Base-by-base conservation (phyloP, 1,284 basidiomycete genomes). In the Malassezia furfur region DNA sequence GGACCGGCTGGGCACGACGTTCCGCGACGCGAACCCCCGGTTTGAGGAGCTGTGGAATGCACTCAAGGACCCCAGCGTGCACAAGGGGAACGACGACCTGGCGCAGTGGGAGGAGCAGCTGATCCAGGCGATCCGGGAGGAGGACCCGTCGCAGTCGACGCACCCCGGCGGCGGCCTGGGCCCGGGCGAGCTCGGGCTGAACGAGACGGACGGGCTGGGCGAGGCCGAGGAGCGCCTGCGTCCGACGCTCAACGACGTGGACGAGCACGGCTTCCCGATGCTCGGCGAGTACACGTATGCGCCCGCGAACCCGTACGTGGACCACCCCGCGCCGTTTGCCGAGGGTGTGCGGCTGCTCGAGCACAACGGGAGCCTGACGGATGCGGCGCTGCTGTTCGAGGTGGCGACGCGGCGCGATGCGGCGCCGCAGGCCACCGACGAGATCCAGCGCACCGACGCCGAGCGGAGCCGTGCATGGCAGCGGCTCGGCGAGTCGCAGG, bases 401-500 rank as follows among this genome's bases (percentile, higher is more conserved):
- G 87, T 87, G 4, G 88, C 88, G 32, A 87, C 70, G 1, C 64
- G 66, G 54, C 63, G 66, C 48, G 65, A 71, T 3, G 57, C 57
- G 2, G 54, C 60, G 34, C 62, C 63, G 12, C 60, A 60, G 12
- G 57, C 52, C 0, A 59, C 61, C 5, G 67, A 64, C 89, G 59
- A 87, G 86, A 71, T 82, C 81, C 82, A 85, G 66, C 85, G 83
- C 8, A 85, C 85, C 67, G 76, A 70, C 50, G 70, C 64, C 11
- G 65, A 67, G 58, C 53, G 76, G 10, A 89, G 85, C 53, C 90
- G 93, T 72, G 83, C 90, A 0, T 99, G 94, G 94, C 84, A 91
- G 31, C 78, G 93, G 22, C 79, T 98, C 0, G 94, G 94, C 9
- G 88, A 94, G 76, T 87, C 87, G 0, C 83, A 91, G 64, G 91